A percentile compares a stretch with the other conserved stretches of the same genome.
These are phyloP conservation scores for Forsythia viridissima DNA, from an alignment of 257 asterid genomes.

Conservation along the genomic window DNA sequence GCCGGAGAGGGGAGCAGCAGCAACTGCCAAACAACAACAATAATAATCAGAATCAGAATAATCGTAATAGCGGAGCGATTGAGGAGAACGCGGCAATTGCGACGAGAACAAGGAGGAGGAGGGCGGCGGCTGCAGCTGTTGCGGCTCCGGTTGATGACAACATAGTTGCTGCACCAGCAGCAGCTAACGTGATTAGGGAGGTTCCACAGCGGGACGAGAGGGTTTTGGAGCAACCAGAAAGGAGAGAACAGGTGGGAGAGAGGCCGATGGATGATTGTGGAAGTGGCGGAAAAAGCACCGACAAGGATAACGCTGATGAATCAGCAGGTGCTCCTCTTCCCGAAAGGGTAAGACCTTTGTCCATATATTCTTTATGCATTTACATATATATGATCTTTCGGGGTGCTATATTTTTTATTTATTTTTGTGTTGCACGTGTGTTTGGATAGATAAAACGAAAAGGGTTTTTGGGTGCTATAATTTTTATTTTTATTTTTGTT, in stretches of 20 bases:
- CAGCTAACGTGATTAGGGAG: slow-evolving; percentile 37
- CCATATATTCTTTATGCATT: not conserved
- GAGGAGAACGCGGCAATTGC: slow-evolving; percentile 59
- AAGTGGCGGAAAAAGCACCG: slow-evolving; percentile 54
- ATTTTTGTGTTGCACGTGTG: not conserved
- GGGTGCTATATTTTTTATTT: not conserved
- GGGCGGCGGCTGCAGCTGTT: slow-evolving; percentile 51
- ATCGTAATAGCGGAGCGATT: slow-evolving; percentile 21
- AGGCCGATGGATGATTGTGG: slow-evolving; percentile 56
- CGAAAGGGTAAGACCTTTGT: slow-evolving; percentile 49
- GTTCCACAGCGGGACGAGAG: slow-evolving; percentile 32
- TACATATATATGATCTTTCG: not conserved
- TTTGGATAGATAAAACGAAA: slow-evolving; percentile 1
- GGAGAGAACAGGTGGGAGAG: slow-evolving; percentile 44
- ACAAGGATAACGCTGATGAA: slow-evolving; percentile 61
- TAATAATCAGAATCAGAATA: slow-evolving; percentile 22
- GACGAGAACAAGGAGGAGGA: slow-evolving; percentile 60
- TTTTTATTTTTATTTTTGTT: not conserved
- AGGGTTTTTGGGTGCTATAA: not conserved
- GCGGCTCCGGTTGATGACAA: slow-evolving; percentile 44
- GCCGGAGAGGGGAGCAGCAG: slow-evolving; percentile 45
- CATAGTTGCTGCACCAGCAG: slow-evolving; percentile 39
- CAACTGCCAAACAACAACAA: slow-evolving; percentile 27
- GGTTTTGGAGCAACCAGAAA: slow-evolving; percentile 33
- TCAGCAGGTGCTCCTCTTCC: slow-evolving; percentile 56